phyloP scores from a whole-genome alignment of 2,329 filamentous ascomycete species.

The Grosmannia serpens region DNA sequence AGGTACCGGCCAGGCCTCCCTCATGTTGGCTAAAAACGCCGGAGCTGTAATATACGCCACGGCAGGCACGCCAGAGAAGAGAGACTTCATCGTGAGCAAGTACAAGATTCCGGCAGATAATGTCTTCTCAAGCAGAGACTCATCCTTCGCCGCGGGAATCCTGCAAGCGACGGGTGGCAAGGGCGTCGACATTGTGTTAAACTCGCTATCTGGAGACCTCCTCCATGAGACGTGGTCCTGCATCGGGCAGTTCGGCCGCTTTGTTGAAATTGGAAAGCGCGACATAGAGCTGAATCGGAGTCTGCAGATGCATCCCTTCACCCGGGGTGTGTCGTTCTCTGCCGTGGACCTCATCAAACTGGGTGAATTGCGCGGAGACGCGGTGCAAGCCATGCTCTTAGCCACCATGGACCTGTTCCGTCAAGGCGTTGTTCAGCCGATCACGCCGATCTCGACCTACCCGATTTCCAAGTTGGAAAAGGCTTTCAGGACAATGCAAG shows the following conservation, averaged over 20 bases:
- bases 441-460: not conserved
- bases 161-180: slow-evolving; percentile 16
- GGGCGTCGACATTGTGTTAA: slow-evolving; percentile 27
- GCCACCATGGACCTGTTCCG: not conserved
- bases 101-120: slow-evolving; percentile 26
- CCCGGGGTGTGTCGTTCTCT: slow-evolving; percentile 30
- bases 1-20: slow-evolving; percentile 27
- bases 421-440: not conserved
- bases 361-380: not conserved
- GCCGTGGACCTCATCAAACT: slow-evolving; percentile 26
- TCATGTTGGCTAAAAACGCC: slow-evolving; percentile 24
- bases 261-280: slow-evolving; percentile 7
- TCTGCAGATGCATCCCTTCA: slow-evolving; percentile 22
- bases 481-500: slow-evolving; percentile 8
- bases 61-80: slow-evolving; percentile 27
- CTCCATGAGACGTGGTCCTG: slow-evolving; percentile 30
- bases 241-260: slow-evolving; percentile 23
- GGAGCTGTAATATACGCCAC: slow-evolving; percentile 32
- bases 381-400: not conserved
- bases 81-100: slow-evolving; percentile 22
- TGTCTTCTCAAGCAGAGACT: slow-evolving; percentile 23
- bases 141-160: slow-evolving; percentile 20
- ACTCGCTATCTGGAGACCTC: slow-evolving; percentile 30
- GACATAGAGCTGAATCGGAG: not conserved
- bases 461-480: slow-evolving; percentile 18